Conservation (phyloP, 257 asterid species). For the Lycium ferocissimum region DNA sequence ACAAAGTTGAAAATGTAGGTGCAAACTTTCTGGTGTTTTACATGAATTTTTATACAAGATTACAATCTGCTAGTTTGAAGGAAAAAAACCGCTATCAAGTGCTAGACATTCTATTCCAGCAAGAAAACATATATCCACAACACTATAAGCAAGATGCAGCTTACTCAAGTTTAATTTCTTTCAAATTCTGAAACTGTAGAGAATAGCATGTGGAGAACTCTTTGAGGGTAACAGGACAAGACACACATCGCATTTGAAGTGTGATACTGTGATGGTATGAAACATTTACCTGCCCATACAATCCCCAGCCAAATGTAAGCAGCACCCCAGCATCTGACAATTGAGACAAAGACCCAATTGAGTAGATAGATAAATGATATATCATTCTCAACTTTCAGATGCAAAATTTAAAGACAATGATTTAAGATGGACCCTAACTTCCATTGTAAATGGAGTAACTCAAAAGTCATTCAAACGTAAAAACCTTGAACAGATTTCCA, state of each 20-base stretch:
- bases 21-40: neutral
- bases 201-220: neutral
- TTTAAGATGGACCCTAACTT: neutral
- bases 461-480: neutral
- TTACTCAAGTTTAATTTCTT: neutral
- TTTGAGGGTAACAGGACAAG: neutral
- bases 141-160: neutral
- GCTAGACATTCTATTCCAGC: neutral
- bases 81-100: neutral
- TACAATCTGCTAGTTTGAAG: constrained; percentile 14
- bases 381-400: neutral
- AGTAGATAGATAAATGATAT: constrained; percentile 18
- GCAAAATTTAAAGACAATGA: neutral
- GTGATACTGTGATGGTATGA: constrained; percentile 24
- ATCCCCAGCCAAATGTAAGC: constrained; percentile 88
- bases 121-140: neutral
- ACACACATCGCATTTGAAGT: constrained; percentile 17
- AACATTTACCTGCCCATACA: constrained; percentile 66
- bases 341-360: constrained; percentile 2
- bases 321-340: constrained; percentile 65
- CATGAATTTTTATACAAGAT: neutral
- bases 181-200: neutral
- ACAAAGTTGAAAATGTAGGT: neutral
- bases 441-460: neutral
- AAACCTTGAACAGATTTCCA: neutral